Conservation (phyloP, 768 basidiomycete genomes). For the Mycena maculata region DNA sequence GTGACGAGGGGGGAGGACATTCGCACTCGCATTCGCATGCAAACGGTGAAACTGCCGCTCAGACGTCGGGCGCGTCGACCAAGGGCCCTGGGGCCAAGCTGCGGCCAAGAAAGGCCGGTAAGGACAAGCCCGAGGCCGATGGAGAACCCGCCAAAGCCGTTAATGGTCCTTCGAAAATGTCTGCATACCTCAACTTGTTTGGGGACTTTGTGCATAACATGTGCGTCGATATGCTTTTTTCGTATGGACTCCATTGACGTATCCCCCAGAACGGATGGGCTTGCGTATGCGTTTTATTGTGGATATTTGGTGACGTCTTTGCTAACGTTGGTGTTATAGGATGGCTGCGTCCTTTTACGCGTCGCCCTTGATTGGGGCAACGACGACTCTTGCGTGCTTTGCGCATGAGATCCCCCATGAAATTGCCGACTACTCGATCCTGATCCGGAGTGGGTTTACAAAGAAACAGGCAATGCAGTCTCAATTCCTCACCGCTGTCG, state of each 20-base stretch:
- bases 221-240: constrained; percentile 53
- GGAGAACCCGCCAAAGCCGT: constrained; percentile 44
- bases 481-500: constrained; percentile 91
- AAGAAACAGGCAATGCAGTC: constrained; percentile 94
- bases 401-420: constrained; percentile 97
- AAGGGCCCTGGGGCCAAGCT: constrained; percentile 59
- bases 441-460: constrained; percentile 89
- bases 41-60: constrained; percentile 47
- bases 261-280: constrained; percentile 82
- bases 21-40: constrained; percentile 64
- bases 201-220: constrained; percentile 97
- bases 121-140: constrained; percentile 45
- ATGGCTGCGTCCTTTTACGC: constrained; percentile 98
- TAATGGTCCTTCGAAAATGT: constrained; percentile 80
- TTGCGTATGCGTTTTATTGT: constrained; percentile 69
- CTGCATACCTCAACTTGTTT: constrained; percentile 92
- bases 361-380: constrained; percentile 92
- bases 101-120: constrained; percentile 52
- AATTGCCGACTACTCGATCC: constrained; percentile 97
- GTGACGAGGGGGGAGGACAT: constrained; percentile 66
- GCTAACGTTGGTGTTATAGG: constrained; percentile 48
- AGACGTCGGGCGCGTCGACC: constrained; percentile 61
- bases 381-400: constrained; percentile 94
- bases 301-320: background rate
- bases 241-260: constrained; percentile 33